phyloP scores from a whole-genome alignment of 805 yeast species.

The Metschnikowia koreensis region DNA sequence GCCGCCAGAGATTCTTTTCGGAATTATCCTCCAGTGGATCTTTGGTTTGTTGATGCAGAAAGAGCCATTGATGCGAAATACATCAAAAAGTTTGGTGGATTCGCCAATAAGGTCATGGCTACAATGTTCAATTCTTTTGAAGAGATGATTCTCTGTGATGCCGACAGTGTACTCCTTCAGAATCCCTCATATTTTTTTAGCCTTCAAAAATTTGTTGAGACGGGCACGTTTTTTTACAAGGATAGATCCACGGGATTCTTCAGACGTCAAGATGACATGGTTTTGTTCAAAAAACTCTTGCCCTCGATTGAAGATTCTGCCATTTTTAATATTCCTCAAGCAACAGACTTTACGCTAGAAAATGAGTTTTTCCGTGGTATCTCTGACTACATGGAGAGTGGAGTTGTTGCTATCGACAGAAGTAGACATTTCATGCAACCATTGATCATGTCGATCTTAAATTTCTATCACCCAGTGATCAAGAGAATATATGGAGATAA shows the following conservation, averaged over 20 bases:
- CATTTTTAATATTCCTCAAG: constrained; percentile 32
- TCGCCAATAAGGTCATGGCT: constrained; percentile 25
- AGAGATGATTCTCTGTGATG: constrained; percentile 45
- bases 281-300: constrained; percentile 45
- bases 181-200: constrained; percentile 29
- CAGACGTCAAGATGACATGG: constrained; percentile 32
- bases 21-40: constrained; percentile 28
- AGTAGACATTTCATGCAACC: constrained; percentile 30
- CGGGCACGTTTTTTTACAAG: constrained; percentile 26
- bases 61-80: constrained; percentile 20
- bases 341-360: constrained; percentile 30
- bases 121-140: constrained; percentile 16
- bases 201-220: constrained; percentile 29
- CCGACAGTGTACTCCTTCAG: constrained; percentile 48
- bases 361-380: constrained; percentile 31
- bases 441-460: constrained; percentile 31
- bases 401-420: constrained; percentile 31
- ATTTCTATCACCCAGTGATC: constrained; percentile 11
- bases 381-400: constrained; percentile 41
- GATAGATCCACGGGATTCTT: constrained; percentile 24
- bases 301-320: constrained; percentile 33
- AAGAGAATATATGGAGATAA: constrained; percentile 32
- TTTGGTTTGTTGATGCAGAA: constrained; percentile 39
- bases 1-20: constrained; percentile 12
- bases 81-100: constrained; percentile 36